Evolutionary conservation across 352 stramenopile species (phyloP), one percentile per base, ranked within the genome.

Genomic region (Phytophthora cryptogea): DNA sequence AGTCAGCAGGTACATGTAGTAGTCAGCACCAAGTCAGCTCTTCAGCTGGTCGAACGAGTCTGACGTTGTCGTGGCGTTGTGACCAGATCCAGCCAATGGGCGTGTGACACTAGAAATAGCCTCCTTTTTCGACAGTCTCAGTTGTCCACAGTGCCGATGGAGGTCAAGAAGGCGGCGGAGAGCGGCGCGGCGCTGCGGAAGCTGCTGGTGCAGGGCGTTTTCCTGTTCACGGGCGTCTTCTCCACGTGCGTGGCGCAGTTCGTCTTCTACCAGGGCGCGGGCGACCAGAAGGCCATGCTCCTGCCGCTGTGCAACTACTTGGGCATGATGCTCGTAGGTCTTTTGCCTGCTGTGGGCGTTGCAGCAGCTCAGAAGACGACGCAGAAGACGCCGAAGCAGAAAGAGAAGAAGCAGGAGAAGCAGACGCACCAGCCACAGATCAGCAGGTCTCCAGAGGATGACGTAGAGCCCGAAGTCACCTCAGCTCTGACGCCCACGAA

Each of bases 241-340:
- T 94, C 86, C 27, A 94, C 86, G 17, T 94, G 86, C 54, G 75
- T 81, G n/a, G 83, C 83, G 51, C 86, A 94, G 70, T 91, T 79
- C 60, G 70, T 92, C 14, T 94, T 93, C 59, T 94, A 94, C 59
- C 81, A 92, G 46, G 86, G 86, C 36, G 86, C 86, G 6, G 81
- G 76, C 51, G 83, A 90, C 52, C 86, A 94, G 62, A 80, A 77
- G 35, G 78, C 80, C n/a, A 93, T 94, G 83, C 67, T 94, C n/a
- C 59, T 94, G 35, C 86, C 86, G 54, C 74, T 94, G 3, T 92
- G 86, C 67, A 94, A 94, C 70, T 94, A 92, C 52, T 62, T 94
- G 11, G 86, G 86, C 16, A 92, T 94, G 76, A 92, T 93, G 83
- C 78, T 94, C 26, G 84, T 92, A 2, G 86, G 86, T 0, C 62